Percentiles rank a stretch among this genome's conserved stretches.
Evolutionary conservation across 768 basidiomycete genomes (phyloP).

Genomic region (Mycena sanguinolenta): DNA sequence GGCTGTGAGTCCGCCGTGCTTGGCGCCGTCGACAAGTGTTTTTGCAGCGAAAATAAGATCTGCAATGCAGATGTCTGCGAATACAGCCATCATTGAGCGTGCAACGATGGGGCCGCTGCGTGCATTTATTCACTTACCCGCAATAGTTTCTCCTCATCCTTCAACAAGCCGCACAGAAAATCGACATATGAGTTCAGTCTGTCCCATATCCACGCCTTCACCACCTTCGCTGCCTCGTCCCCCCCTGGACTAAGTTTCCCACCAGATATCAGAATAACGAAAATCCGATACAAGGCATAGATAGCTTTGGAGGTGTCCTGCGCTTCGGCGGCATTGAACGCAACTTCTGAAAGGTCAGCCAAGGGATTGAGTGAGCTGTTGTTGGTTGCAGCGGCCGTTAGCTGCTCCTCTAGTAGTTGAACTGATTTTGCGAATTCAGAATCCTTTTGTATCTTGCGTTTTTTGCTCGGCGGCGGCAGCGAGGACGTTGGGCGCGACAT

Average conservation of each 20-base stretch:
- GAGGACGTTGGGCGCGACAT: constrained; percentile 45
- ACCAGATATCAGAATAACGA: constrained; percentile 71
- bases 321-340: constrained; percentile 61
- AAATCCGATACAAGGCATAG: constrained; percentile 86
- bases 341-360: constrained; percentile 78
- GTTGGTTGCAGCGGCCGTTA: constrained; percentile 65
- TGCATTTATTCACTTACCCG: constrained; percentile 63
- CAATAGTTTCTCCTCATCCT: constrained; percentile 82
- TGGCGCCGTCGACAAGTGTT: constrained; percentile 79
- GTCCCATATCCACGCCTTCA: constrained; percentile 86
- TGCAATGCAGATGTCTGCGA: constrained; percentile 76
- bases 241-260: constrained; percentile 67
- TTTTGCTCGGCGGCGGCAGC: constrained; percentile 67
- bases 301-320: constrained; percentile 78
- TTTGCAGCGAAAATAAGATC: constrained; percentile 82
- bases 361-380: constrained; percentile 82
- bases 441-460: constrained; percentile 57
- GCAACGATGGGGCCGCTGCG: no score
- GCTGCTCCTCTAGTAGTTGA: constrained; percentile 65
- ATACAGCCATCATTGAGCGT: neutral
- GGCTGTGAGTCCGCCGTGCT: constrained; percentile 63
- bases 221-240: constrained; percentile 71
- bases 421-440: constrained; percentile 45
- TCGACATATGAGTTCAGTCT: constrained; percentile 78
- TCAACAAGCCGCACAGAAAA: constrained; percentile 76